Evolutionary conservation across 1,284 basidiomycete species (phyloP).

Genomic region (Ceratobasidium sp.): DNA sequence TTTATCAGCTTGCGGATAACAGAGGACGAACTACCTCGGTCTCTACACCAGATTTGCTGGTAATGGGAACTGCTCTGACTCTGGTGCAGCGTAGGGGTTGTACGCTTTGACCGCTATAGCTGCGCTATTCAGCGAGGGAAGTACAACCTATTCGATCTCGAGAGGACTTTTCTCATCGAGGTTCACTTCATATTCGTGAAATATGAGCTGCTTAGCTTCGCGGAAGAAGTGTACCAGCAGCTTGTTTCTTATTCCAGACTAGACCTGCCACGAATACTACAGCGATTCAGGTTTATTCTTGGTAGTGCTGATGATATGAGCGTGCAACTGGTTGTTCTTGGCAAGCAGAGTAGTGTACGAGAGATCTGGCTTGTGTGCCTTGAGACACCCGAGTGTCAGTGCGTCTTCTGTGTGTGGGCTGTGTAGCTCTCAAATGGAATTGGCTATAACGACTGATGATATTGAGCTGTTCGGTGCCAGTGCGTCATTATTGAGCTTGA

Average conservation of each 20-base stretch:
- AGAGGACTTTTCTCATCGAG: not conserved
- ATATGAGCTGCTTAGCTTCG: not conserved
- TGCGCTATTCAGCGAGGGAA: not conserved
- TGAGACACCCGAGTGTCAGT: too few species aligned
- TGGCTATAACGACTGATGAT: slow-evolving; percentile 68
- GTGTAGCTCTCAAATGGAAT: slow-evolving; percentile 62
- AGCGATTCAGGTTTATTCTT: not conserved
- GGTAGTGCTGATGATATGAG: too few species aligned
- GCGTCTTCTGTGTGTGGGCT: slow-evolving; percentile 56
- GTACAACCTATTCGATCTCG: not conserved
- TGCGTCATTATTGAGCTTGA: slow-evolving; percentile 52
- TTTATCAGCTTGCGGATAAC: not conserved
- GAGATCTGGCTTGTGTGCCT: too few species aligned
- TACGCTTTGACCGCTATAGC: not conserved
- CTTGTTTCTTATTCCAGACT: not conserved
- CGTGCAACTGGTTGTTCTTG: too few species aligned
- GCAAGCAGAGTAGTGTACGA: too few species aligned
- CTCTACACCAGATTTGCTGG: not conserved
- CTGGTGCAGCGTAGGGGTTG: too few species aligned
- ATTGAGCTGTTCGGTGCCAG: slow-evolving; percentile 66
- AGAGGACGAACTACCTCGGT: not conserved
- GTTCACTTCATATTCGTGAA: not conserved
- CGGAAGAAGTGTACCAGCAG: not conserved
- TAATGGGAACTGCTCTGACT: too few species aligned
- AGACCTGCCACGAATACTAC: not conserved